Conservation (phyloP, 805 yeast genomes). For the Candida ficus region DNA sequence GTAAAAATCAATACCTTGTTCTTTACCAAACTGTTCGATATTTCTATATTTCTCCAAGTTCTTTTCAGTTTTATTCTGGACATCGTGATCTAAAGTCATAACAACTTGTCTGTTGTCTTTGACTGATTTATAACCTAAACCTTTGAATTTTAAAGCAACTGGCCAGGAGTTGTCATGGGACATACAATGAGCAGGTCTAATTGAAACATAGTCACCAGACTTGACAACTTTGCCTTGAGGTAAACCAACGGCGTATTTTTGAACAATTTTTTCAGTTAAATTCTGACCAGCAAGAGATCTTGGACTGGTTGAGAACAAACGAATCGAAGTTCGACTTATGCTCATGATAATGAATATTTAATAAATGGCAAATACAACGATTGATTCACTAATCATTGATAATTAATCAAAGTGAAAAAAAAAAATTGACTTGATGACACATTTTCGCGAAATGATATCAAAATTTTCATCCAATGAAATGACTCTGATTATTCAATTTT, state of each 20-base stretch:
- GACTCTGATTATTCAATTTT: background rate
- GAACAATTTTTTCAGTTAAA: constrained; percentile 93
- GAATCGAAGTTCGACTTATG: constrained; percentile 5
- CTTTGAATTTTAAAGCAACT: constrained; percentile 93
- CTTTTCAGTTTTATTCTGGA: constrained; percentile 86
- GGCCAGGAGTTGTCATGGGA: constrained; percentile 99
- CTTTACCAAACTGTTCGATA: constrained; percentile 83
- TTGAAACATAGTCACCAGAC: constrained; percentile 92
- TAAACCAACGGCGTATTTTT: constrained; percentile 83
- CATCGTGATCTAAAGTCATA: constrained; percentile 96
- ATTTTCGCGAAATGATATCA: background rate
- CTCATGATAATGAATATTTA: background rate
- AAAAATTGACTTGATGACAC: background rate
- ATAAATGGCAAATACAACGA: background rate
- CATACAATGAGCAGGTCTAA: constrained; percentile 96
- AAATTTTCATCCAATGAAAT: background rate
- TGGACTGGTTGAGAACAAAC: constrained; percentile 20
- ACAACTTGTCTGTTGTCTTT: constrained; percentile 88
- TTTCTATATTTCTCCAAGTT: constrained; percentile 83
- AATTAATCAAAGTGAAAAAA: background rate
- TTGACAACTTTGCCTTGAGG: constrained; percentile 71
- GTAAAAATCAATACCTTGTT: constrained; percentile 92
- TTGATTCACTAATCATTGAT: background rate
- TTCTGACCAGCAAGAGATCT: constrained; percentile 48
- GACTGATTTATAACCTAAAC: constrained; percentile 83